These are phyloP conservation scores for Silene noctiflora DNA, from an alignment of 179 eudicot genomes.

Conservation along the genomic window DNA sequence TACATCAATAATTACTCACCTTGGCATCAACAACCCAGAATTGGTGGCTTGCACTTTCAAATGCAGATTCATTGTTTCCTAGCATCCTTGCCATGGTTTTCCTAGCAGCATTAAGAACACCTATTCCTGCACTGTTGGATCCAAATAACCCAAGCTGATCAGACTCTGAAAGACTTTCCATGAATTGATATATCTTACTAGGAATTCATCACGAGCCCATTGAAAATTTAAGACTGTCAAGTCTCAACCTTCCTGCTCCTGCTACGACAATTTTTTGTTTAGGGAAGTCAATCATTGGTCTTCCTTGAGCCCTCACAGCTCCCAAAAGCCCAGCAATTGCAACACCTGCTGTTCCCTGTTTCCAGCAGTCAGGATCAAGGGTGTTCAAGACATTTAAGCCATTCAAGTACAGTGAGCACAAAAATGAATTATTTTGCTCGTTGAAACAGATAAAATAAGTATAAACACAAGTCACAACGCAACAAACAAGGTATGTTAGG, in stretches of 20 bases:
- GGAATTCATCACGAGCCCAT: neutral
- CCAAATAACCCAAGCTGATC: conserved; percentile 13
- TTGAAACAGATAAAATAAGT: neutral
- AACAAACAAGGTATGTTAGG: neutral
- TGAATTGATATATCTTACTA: neutral
- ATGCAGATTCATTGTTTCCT: conserved; percentile 81
- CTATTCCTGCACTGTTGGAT: conserved; percentile 86
- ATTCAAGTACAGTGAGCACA: neutral
- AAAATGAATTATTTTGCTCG: neutral
- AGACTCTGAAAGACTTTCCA: conserved; percentile 1
- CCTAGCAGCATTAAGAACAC: conserved; percentile 98
- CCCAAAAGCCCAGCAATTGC: conserved; percentile 98
- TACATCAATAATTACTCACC: conserved; percentile 35
- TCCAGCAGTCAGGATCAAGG: conserved; percentile 19
- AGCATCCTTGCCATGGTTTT: conserved; percentile 98
- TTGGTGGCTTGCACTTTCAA: conserved; percentile 93
- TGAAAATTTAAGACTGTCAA: conserved; percentile 17
- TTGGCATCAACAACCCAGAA: conserved; percentile 99
- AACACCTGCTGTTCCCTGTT: conserved; percentile 96
- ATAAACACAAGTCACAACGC: neutral
- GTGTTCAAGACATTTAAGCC: neutral
- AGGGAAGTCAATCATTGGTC: conserved; percentile 94
- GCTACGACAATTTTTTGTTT: conserved; percentile 95
- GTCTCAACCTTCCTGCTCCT: conserved; percentile 89
- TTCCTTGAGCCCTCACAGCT: conserved; percentile 98